phyloP scores from a whole-genome alignment of 352 stramenopile species.

The Thraustochytrium sp. region DNA sequence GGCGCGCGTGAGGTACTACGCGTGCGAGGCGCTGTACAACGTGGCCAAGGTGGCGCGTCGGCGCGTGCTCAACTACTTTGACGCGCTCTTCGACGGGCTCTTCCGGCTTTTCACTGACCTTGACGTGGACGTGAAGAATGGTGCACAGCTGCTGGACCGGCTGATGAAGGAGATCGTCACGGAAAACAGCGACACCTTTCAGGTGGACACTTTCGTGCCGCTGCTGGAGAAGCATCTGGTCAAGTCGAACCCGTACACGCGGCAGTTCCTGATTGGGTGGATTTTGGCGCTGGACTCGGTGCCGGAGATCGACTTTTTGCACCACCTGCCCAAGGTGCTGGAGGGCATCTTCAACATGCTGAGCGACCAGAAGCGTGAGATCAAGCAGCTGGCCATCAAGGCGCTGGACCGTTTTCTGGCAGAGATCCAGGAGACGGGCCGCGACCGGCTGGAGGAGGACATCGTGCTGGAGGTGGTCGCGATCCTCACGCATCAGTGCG shows the following conservation, averaged over 20 bases:
- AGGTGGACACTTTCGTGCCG: slow-evolving; percentile 97
- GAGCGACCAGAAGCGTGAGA: slow-evolving; percentile 95
- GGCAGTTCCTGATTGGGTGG: slow-evolving; percentile 94
- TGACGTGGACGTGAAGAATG: slow-evolving; percentile 95
- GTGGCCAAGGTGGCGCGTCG: slow-evolving; percentile 94
- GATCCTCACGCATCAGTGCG: slow-evolving; percentile 94
- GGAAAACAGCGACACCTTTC: slow-evolving; percentile 90
- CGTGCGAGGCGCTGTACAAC: slow-evolving; percentile 99
- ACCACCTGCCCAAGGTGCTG: slow-evolving; percentile 89
- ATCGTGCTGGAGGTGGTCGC: slow-evolving; percentile 78
- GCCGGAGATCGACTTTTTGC: slow-evolving; percentile 98
- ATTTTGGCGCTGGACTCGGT: slow-evolving; percentile 97
- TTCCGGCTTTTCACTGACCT: slow-evolving; percentile 96
- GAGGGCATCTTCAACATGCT: slow-evolving; percentile 99
- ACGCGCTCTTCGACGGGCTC: slow-evolving; percentile 97
- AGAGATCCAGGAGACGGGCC: slow-evolving; percentile 89
- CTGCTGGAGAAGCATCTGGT: slow-evolving; percentile 98
- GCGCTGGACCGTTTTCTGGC: slow-evolving; percentile 43
- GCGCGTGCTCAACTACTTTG: slow-evolving; percentile 94
- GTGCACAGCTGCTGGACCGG: slow-evolving; percentile 73
- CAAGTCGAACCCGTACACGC: slow-evolving; percentile 98
- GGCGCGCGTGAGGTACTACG: slow-evolving; percentile 94
- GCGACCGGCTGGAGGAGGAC: slow-evolving; percentile 85
- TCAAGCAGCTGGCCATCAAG: slow-evolving; percentile 68
- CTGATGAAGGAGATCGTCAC: slow-evolving; percentile 99